Conservation (phyloP, 495 filamentous ascomycete genomes). For the Neurospora cerealis region DNA sequence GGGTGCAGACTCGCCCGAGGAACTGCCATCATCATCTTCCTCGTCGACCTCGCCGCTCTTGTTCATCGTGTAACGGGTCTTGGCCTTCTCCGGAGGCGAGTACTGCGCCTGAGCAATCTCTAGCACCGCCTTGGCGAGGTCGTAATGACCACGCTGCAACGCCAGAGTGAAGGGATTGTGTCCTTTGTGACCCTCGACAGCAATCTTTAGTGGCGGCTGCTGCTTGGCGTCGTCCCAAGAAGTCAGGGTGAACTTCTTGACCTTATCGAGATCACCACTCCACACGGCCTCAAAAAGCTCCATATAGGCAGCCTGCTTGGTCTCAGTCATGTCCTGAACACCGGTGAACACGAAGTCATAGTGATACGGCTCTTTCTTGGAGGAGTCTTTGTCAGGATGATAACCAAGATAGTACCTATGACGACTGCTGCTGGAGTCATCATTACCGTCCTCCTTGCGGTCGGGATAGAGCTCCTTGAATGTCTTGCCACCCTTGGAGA, state of each 20-base stretch:
- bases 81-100: conserved; percentile 32
- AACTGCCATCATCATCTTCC: conserved; percentile 18
- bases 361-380: conserved; percentile 28
- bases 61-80: conserved; percentile 39
- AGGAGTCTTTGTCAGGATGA: background rate
- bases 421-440: background rate
- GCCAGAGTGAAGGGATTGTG: conserved; percentile 54
- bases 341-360: conserved; percentile 37
- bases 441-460: conserved; percentile 7
- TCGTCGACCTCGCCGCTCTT: conserved; percentile 20
- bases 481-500: conserved; percentile 50
- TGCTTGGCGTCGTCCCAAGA: conserved; percentile 37
- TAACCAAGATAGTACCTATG: background rate
- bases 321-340: conserved; percentile 40
- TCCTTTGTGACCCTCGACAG: conserved; percentile 35
- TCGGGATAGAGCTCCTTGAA: conserved; percentile 55
- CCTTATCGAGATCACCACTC: conserved; percentile 50
- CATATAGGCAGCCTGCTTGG: conserved; percentile 45
- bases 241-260: conserved; percentile 39
- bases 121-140: conserved; percentile 51
- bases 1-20: conserved; percentile 20
- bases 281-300: conserved; percentile 58
- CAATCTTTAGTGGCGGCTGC: conserved; percentile 49
- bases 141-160: conserved; percentile 49
- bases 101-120: conserved; percentile 60